A percentile compares a stretch with the other conserved stretches of the same genome.
Evolutionary conservation across 2,329 filamentous ascomycete genomes (phyloP).

Genomic region (Aspergillus fischeri): DNA sequence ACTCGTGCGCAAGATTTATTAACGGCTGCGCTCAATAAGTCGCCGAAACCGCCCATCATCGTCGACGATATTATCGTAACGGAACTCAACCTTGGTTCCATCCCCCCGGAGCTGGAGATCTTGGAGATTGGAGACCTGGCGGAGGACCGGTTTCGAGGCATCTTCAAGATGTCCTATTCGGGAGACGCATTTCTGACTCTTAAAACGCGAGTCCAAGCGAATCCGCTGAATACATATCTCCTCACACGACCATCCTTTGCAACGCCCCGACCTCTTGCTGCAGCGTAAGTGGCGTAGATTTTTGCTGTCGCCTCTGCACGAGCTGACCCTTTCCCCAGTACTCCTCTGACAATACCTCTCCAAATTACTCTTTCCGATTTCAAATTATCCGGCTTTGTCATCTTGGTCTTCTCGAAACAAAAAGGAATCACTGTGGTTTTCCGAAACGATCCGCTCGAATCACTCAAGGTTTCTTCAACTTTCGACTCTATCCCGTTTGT

Average conservation of each 20-base stretch:
- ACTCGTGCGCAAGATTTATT: slow-evolving; percentile 88
- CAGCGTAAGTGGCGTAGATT: slow-evolving; percentile 49
- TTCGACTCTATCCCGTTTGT: slow-evolving; percentile 99
- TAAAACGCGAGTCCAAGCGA: slow-evolving; percentile 95
- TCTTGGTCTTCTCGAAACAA: slow-evolving; percentile 94
- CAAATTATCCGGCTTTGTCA: slow-evolving; percentile 93
- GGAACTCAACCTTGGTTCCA: slow-evolving; percentile 92
- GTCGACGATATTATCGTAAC: slow-evolving; percentile 99
- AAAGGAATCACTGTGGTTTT: slow-evolving; percentile 97
- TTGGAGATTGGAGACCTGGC: slow-evolving; percentile 96
- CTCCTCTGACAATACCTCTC: slow-evolving; percentile 91
- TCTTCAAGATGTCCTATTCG: slow-evolving; percentile 98
- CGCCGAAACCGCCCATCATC: slow-evolving; percentile 95
- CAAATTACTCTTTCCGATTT: slow-evolving; percentile 96
- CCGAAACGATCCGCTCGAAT: slow-evolving; percentile 95
- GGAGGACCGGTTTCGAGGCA: slow-evolving; percentile 93
- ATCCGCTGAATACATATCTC: slow-evolving; percentile 93
- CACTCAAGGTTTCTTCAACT: slow-evolving; percentile 95
- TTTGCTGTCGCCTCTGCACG: neutral
- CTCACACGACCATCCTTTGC: slow-evolving; percentile 88
- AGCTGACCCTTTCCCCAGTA: slow-evolving; percentile 38
- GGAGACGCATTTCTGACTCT: slow-evolving; percentile 94
- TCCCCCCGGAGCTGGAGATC: slow-evolving; percentile 92
- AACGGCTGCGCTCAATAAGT: slow-evolving; percentile 94
- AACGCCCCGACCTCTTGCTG: slow-evolving; percentile 86